Percentiles rank a stretch among this genome's conserved stretches.
These are phyloP conservation scores for Talaromyces thailandensis DNA, from an alignment of 495 filamentous ascomycete genomes.

Conservation along the genomic window DNA sequence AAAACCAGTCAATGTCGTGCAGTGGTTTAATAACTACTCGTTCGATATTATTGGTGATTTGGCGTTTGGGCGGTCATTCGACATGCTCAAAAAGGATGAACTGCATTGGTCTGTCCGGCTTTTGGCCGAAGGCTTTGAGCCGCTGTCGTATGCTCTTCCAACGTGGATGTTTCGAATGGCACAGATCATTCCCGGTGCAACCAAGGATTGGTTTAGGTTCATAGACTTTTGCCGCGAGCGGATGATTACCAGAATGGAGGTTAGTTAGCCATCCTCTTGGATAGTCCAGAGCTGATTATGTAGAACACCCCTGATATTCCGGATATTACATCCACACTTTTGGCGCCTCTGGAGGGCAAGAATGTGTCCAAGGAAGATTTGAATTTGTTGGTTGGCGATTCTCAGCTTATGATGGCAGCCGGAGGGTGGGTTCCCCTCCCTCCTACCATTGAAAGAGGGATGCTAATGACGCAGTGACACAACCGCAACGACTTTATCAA, in stretches of 20 bases:
- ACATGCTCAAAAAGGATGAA: constrained; percentile 25
- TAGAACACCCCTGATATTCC: constrained; percentile 19
- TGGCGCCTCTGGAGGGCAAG: constrained; percentile 15
- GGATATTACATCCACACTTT: constrained; percentile 23
- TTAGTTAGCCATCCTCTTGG: neutral
- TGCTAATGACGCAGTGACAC: constrained; percentile 39
- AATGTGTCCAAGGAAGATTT: constrained; percentile 14
- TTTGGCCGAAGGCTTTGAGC: constrained; percentile 15
- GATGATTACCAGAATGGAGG: constrained; percentile 12
- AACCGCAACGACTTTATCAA: constrained; percentile 41
- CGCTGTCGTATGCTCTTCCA: constrained; percentile 22
- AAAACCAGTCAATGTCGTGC: constrained; percentile 21
- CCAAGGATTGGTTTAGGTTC: constrained; percentile 25
- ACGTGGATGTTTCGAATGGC: constrained; percentile 27
- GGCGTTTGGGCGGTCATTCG: constrained; percentile 36
- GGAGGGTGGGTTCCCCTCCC: constrained; percentile 22
- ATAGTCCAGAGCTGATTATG: constrained; percentile 1
- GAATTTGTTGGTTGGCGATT: constrained; percentile 21
- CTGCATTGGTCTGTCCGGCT: constrained; percentile 22
- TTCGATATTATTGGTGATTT: constrained; percentile 46
- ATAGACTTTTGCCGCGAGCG: constrained; percentile 14
- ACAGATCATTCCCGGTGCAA: constrained; percentile 14
- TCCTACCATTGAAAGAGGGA: constrained; percentile 19
- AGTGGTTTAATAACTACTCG: constrained; percentile 36
- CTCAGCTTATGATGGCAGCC: constrained; percentile 25